Evolutionary conservation across 106 monocot genomes (phyloP), one percentile per base, ranked within the genome.

Genomic region (Apostasia shenzhenica): DNA sequence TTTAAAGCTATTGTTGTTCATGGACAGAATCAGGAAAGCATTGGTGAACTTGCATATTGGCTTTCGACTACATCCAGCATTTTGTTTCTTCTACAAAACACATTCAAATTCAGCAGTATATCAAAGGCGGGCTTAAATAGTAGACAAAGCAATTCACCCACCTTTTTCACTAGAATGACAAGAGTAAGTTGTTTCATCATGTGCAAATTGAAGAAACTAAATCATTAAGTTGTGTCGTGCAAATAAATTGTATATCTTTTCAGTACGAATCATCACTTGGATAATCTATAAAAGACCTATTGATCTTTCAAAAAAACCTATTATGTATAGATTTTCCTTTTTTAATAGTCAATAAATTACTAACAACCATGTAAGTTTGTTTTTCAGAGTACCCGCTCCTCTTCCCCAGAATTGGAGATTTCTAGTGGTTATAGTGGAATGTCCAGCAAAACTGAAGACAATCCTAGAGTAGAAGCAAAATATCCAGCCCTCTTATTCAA

Each of bases 401-500:
- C 85, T 66, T 79, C 80, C 8, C 57, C 89, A 59, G 80, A 70
- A 11, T 74, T 84, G 72, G 95, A 80, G 8, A 82, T 89, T 72
- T 87, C 92, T 14, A 78, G 89, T 67, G 95, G 92, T 5, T 97
- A 97, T 67, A 92, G 97, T 64, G 92, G 92, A 70, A 83, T 99
- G 85, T 65, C 60, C 4, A 78, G 78, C 8, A 89, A 83, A 57
- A 61, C 79, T 8, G 80, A 78, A 59, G 46, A 45, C 10, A 78
- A 76, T 67, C 71, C 79, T 38, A 83, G 75, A 80, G 75, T 99
- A 55, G 97, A 92, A 55, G 92, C 97, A 37, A 99, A 99, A 63
- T 99, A 92, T 61, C 92, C 97, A 42, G 97, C 92, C 45, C 71
- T 99, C 45, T 72, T 92, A 51, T 99, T 99, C 72, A 99, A 99